Conservation (phyloP, 257 asterid genomes). For the Penstemon newberryi region DNA sequence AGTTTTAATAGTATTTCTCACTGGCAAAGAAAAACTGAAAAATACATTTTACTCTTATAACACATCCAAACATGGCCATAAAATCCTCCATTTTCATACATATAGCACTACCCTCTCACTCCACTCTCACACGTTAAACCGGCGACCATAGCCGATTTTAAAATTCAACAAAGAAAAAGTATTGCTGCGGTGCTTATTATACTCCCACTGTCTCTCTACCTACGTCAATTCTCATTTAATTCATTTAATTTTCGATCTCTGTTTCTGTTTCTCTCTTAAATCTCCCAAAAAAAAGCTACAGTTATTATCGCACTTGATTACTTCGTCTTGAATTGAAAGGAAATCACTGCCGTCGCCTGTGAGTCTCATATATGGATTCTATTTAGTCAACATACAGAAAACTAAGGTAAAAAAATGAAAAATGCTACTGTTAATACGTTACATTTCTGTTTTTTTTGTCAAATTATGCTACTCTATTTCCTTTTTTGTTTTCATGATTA, state of each 20-base stretch:
- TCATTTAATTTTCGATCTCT: not conserved
- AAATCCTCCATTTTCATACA: too few relatives aligned
- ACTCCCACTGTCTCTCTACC: not conserved
- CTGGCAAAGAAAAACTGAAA: too few relatives aligned
- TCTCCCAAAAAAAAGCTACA: slow-evolving; percentile 15
- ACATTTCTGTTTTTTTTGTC: not conserved
- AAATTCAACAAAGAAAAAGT: not conserved
- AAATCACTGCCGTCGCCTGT: slow-evolving; percentile 31
- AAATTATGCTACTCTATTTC: too few relatives aligned
- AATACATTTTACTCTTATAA: too few relatives aligned
- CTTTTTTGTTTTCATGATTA: too few relatives aligned
- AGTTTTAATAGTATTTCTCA: too few relatives aligned
- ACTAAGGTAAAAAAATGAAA: slow-evolving; percentile 15
- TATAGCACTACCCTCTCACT: too few relatives aligned
- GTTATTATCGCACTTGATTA: slow-evolving; percentile 26
- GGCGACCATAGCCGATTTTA: slow-evolving; percentile 17
- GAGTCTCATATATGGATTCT: slow-evolving; percentile 8
- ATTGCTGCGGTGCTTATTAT: slow-evolving; percentile 9
- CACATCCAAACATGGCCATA: too few relatives aligned
- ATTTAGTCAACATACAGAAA: slow-evolving; percentile 6
- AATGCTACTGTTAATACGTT: slow-evolving; percentile 14
- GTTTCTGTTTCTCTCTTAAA: not conserved
- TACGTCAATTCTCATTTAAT: not conserved
- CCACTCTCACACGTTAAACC: slow-evolving; percentile 10
- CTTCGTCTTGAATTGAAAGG: not conserved